phyloP scores from a whole-genome alignment of 2,329 filamentous ascomycete genomes.

The Calonectria montana region DNA sequence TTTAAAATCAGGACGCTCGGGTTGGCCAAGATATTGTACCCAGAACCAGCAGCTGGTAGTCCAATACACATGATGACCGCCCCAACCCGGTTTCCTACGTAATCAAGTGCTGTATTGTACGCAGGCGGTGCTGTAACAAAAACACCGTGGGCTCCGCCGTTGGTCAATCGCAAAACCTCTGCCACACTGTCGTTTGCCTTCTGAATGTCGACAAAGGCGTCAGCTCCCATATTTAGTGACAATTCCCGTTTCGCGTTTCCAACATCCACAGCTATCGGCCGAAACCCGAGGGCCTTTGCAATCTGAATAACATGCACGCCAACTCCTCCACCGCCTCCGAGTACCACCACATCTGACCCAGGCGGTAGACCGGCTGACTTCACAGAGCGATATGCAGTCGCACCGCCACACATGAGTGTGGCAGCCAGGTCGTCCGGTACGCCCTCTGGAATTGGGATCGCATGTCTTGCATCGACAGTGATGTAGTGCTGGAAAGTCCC shows the following conservation, averaged over 20 bases:
- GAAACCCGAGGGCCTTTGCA: neutral
- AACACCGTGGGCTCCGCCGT: neutral
- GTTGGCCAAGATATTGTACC: neutral
- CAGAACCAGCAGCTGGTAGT: neutral
- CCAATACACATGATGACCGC: neutral
- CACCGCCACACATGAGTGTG: constrained; percentile 2
- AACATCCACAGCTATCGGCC: neutral
- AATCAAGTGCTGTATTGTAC: neutral
- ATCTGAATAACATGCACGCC: neutral
- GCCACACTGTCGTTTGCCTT: neutral
- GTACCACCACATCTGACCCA: neutral
- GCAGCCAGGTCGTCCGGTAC: neutral
- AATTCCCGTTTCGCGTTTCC: neutral
- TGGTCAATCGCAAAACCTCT: neutral
- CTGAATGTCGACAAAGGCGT: neutral
- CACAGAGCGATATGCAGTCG: neutral
- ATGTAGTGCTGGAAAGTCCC: constrained; percentile 7
- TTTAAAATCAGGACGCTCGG: neutral
- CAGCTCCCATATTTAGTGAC: neutral
- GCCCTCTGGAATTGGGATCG: neutral
- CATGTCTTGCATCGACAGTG: neutral
- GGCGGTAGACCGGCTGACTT: neutral
- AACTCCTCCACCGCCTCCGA: neutral
- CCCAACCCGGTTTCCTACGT: neutral
- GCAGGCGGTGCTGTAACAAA: neutral